Conservation (phyloP, 352 stramenopile species). For the Elongisporangium anandrum region DNA sequence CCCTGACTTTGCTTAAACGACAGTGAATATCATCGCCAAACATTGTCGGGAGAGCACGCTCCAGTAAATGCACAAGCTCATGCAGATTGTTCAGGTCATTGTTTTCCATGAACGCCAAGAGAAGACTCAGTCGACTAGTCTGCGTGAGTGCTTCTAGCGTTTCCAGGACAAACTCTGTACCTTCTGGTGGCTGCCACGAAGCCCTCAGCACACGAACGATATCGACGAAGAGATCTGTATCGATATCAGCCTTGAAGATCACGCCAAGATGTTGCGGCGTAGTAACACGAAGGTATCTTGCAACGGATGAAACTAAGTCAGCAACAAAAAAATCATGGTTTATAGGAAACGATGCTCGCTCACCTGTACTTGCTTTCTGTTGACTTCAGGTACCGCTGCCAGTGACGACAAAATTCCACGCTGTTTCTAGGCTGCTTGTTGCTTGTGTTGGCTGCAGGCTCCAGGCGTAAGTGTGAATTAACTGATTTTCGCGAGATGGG, state of each 20-base stretch:
- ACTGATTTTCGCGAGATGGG: neutral
- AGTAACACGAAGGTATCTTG: constrained; percentile 60
- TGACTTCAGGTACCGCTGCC: constrained; percentile 59
- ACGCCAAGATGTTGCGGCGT: constrained; percentile 31
- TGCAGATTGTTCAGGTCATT: constrained; percentile 49
- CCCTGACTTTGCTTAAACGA: constrained; percentile 1
- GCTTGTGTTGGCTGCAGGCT: constrained; percentile 13
- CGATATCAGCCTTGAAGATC: constrained; percentile 68
- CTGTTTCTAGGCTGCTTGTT: constrained; percentile 31
- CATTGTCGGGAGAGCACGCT: constrained; percentile 1
- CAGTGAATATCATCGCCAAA: constrained; percentile 12
- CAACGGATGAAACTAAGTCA: too few relatives aligned
- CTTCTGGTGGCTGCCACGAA: constrained; percentile 14
- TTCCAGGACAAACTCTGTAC: constrained; percentile 27
- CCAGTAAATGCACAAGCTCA: constrained; percentile 2
- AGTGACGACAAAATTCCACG: constrained; percentile 67
- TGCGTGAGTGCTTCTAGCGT: constrained; percentile 34
- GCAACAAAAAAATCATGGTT: neutral
- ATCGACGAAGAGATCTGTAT: constrained; percentile 66
- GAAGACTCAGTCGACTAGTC: constrained; percentile 53
- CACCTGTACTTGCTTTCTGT: constrained; percentile 49
- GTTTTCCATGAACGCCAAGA: constrained; percentile 68
- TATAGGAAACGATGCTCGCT: neutral
- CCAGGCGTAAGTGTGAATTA: constrained; percentile 5
- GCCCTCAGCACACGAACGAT: constrained; percentile 48